Percentiles rank a stretch among this genome's conserved stretches.
Conservation (phyloP, 164 flowering plant species). For the Saururus chinensis region DNA sequence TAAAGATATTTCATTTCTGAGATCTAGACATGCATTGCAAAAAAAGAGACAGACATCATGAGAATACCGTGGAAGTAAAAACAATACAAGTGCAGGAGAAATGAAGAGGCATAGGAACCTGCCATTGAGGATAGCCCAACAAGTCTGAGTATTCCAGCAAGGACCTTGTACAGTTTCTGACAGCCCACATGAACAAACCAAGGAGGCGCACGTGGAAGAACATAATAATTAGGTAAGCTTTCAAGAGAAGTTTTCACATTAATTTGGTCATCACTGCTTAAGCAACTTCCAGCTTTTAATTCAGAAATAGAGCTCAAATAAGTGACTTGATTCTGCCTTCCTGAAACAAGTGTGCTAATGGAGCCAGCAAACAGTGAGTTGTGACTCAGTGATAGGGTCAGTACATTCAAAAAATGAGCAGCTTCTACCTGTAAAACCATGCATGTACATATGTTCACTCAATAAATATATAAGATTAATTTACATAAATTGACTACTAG, state of each 20-base stretch:
- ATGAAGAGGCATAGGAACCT: slow-evolving; percentile 35
- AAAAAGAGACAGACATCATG: background rate
- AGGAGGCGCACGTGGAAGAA: slow-evolving; percentile 88
- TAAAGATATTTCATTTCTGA: slow-evolving; percentile 37
- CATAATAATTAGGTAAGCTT: slow-evolving; percentile 18
- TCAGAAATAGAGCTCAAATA: slow-evolving; percentile 71
- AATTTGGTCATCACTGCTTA: slow-evolving; percentile 6
- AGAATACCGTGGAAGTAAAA: background rate
- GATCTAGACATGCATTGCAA: slow-evolving; percentile 28
- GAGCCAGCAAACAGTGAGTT: slow-evolving; percentile 80
- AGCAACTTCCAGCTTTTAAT: slow-evolving; percentile 28
- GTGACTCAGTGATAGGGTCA: slow-evolving; percentile 61
- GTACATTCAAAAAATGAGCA: slow-evolving; percentile 56
- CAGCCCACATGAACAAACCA: slow-evolving; percentile 71
- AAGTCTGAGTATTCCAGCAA: slow-evolving; percentile 76
- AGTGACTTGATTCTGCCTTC: slow-evolving; percentile 47
- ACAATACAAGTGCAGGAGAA: too few species aligned
- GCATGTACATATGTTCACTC: too few species aligned
- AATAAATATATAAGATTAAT: too few species aligned
- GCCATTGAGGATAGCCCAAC: slow-evolving; percentile 59
- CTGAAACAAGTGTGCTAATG: slow-evolving; percentile 43
- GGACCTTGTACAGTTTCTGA: slow-evolving; percentile 53
- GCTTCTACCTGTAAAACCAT: slow-evolving; percentile 42
- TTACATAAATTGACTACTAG: slow-evolving; percentile 3
- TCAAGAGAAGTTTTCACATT: slow-evolving; percentile 6